Evolutionary conservation across 2,329 filamentous ascomycete species (phyloP), one percentile per base, ranked within the genome.

Genomic region (Pseudogymnoascus sp.): DNA sequence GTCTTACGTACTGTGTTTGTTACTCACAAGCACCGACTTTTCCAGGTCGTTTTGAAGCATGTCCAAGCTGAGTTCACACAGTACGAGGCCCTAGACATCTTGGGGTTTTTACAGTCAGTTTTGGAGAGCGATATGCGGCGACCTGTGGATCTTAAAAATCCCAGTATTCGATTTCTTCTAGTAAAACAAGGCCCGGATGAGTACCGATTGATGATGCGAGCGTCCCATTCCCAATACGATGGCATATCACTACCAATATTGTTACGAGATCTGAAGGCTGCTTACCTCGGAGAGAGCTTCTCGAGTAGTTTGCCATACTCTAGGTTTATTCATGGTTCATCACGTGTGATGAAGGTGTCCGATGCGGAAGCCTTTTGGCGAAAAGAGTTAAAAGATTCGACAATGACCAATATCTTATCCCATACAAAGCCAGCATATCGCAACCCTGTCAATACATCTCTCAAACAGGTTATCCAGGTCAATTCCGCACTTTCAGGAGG

Each of bases 1-100:
- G 54, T 67, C 19, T 60, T 68, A 3, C 64, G 67, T 5, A 67
- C 67, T 5, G 36, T 57, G n/a, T 68, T 68, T 19, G 39, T 64
- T 21, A 34, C 51, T 37, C 23, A 64, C 10, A 39, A 63, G 34
- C 14, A 41, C 11, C 43, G 31, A 23, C 13, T 62, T 19, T 65
- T 43, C n/a, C 67, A 68, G 60, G 63, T 65, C n/a, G 65, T 68
- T 2, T 36, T 64, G 16, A 60, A 61, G 10, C 21, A 54, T 8
- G 16, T 60, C 19, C 2, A 14, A 6, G 36, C 62, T n/a, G 48
- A 60, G 1, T 39, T 67, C 41, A 25, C 2, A 14, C 43, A 48
- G 10, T 48, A 48, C 13, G 43, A 48, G 3, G 21, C 11, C 43
- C 13, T 8, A 48, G 43, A 11, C 43, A 48, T 5, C 13, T 48